These are phyloP conservation scores for Handroanthus guayacan DNA, from an alignment of 257 asterid genomes.

Conservation along the genomic window DNA sequence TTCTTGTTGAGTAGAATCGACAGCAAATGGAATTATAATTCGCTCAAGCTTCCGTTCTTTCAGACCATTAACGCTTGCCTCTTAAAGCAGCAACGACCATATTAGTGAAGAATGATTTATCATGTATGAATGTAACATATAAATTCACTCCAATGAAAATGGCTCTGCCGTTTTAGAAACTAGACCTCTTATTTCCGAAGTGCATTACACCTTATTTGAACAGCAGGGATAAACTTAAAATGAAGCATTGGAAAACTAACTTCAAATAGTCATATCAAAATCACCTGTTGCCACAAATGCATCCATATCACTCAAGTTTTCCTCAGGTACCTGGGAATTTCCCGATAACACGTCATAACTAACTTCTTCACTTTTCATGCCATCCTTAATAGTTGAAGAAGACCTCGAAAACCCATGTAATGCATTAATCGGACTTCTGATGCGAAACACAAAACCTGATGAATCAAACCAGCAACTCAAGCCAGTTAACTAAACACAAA, in stretches of 20 bases:
- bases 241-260: not conserved
- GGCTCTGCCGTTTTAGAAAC: not conserved
- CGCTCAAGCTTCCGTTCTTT: slow-evolving; percentile 55
- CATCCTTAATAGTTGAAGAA: slow-evolving; percentile 39
- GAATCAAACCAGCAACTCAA: slow-evolving; percentile 15
- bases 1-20: slow-evolving; percentile 85
- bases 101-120: slow-evolving; percentile 27
- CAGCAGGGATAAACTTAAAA: not conserved
- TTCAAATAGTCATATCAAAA: slow-evolving; percentile 26
- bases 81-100: slow-evolving; percentile 39
- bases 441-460: slow-evolving; percentile 56
- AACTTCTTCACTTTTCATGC: slow-evolving; percentile 41
- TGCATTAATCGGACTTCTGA: slow-evolving; percentile 43
- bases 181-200: slow-evolving; percentile 4
- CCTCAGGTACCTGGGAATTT: slow-evolving; percentile 47
- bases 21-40: slow-evolving; percentile 60
- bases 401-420: slow-evolving; percentile 43
- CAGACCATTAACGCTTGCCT: slow-evolving; percentile 28
- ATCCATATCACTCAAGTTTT: slow-evolving; percentile 38
- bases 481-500: not conserved
- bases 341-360: slow-evolving; percentile 41
- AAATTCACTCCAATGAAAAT: not conserved
- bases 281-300: slow-evolving; percentile 53
- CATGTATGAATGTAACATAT: not conserved
- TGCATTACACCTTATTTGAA: slow-evolving; percentile 23